A percentile compares a stretch with the other conserved stretches of the same genome.
These are phyloP conservation scores for Casuarina equisetifolia DNA, from an alignment of 306 rosid genomes.

Conservation along the genomic window DNA sequence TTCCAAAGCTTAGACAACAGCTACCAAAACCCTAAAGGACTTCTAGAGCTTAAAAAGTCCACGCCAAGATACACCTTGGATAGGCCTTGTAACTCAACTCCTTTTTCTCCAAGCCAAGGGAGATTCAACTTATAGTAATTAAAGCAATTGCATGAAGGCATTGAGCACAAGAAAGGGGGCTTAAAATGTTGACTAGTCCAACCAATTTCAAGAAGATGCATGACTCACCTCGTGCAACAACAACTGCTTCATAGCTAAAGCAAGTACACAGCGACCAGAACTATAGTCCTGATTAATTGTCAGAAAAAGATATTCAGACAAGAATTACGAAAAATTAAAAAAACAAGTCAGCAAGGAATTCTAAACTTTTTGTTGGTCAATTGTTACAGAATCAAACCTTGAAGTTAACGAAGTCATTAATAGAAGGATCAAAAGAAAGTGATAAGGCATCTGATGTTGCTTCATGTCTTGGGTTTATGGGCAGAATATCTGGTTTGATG, in stretches of 20 bases:
- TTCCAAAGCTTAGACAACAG: slow-evolving; percentile 7
- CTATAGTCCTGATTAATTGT: slow-evolving; percentile 63
- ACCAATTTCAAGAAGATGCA: slow-evolving; percentile 22
- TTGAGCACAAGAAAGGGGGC: slow-evolving; percentile 8
- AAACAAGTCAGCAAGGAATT: slow-evolving; percentile 10
- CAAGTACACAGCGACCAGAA: slow-evolving; percentile 58
- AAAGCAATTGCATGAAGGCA: slow-evolving; percentile 13
- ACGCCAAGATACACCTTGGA: background rate
- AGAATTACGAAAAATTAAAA: slow-evolving; percentile 21
- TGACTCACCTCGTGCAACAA: slow-evolving; percentile 77
- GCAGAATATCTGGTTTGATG: slow-evolving; percentile 45
- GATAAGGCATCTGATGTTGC: slow-evolving; percentile 43
- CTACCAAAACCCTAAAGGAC: background rate
- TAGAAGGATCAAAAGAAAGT: slow-evolving; percentile 74
- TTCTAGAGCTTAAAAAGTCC: background rate
- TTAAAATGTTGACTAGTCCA: slow-evolving; percentile 18
- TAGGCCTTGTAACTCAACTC: background rate
- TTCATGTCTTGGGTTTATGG: slow-evolving; percentile 47
- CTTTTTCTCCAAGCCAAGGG: background rate
- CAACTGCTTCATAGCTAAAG: slow-evolving; percentile 83
- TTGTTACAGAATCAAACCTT: slow-evolving; percentile 57
- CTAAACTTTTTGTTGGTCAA: background rate
- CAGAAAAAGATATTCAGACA: slow-evolving; percentile 23
- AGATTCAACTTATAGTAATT: background rate
- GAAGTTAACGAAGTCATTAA: slow-evolving; percentile 60